Evolutionary conservation across 495 filamentous ascomycete species (phyloP).

Genomic region (Penicillium maclennaniae): DNA sequence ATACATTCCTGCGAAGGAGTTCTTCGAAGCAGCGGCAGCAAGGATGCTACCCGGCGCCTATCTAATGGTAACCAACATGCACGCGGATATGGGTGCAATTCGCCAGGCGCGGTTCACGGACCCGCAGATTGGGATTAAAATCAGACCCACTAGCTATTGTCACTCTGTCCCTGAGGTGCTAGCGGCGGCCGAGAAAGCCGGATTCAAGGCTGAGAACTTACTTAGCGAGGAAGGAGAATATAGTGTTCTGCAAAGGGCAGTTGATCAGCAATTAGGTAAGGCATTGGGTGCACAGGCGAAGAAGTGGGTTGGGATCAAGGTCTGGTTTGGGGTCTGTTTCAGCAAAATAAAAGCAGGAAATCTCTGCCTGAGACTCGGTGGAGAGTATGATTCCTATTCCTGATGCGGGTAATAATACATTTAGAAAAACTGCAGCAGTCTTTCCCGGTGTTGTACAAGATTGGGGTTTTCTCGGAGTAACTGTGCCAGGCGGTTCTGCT

Average conservation of each 20-base stretch:
- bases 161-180: slow-evolving; percentile 54
- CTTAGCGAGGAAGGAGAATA: slow-evolving; percentile 16
- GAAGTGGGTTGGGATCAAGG: slow-evolving; percentile 66
- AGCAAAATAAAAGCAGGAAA: slow-evolving; percentile 33
- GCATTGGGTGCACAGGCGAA: slow-evolving; percentile 53
- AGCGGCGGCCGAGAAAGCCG: slow-evolving; percentile 47
- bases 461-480: slow-evolving; percentile 42
- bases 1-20: slow-evolving; percentile 55
- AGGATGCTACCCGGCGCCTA: slow-evolving; percentile 50
- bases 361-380: not conserved
- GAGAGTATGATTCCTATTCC: slow-evolving; percentile 14
- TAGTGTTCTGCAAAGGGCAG: slow-evolving; percentile 39
- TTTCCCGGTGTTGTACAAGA: slow-evolving; percentile 52
- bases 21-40: slow-evolving; percentile 50
- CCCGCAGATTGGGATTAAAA: slow-evolving; percentile 51
- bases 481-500: slow-evolving; percentile 39
- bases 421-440: slow-evolving; percentile 39
- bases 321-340: slow-evolving; percentile 63
- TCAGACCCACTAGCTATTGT: slow-evolving; percentile 59
- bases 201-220: slow-evolving; percentile 45
- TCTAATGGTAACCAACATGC: slow-evolving; percentile 70
- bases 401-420: slow-evolving; percentile 16
- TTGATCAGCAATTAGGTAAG: slow-evolving; percentile 48
- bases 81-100: slow-evolving; percentile 60
- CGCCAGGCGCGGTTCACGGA: slow-evolving; percentile 68